phyloP scores from a whole-genome alignment of 306 rosid genomes.

The Biancaea sappan region DNA sequence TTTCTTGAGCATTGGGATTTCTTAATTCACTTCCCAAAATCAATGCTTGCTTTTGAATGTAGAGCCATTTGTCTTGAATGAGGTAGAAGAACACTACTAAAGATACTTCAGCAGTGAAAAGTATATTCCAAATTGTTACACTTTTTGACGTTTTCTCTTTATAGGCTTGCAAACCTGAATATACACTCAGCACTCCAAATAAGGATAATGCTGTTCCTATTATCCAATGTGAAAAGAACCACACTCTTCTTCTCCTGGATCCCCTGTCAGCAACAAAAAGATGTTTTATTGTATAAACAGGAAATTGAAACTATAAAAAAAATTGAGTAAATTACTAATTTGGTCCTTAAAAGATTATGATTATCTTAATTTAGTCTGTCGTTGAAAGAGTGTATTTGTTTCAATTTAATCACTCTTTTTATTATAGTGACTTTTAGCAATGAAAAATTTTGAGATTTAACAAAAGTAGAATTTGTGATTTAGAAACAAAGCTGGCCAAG shows the following conservation, averaged over 20 bases:
- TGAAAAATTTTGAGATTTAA: no score
- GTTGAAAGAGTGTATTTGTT: no score
- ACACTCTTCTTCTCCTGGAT: constrained; percentile 67
- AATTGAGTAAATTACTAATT: no score
- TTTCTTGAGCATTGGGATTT: constrained; percentile 33
- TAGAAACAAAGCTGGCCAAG: no score
- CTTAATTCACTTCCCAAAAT: constrained; percentile 46
- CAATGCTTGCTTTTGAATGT: constrained; percentile 66
- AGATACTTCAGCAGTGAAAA: constrained; percentile 68
- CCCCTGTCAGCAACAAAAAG: constrained; percentile 48
- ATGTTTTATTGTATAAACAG: not conserved
- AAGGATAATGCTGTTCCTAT: constrained; percentile 66
- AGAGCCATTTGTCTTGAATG: constrained; percentile 85
- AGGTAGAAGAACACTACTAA: constrained; percentile 70
- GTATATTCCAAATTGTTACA: constrained; percentile 58
- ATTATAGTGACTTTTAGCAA: no score
- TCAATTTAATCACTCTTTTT: no score
- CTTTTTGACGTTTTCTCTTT: constrained; percentile 73
- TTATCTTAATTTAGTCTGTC: no score
- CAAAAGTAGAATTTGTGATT: no score
- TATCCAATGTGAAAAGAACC: constrained; percentile 80
- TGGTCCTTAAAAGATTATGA: no score
- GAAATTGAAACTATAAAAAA: not conserved
- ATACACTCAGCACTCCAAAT: constrained; percentile 69
- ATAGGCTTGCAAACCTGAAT: constrained; percentile 74